Conservation (phyloP, 768 basidiomycete genomes). For the Exsudoporus frostii region DNA sequence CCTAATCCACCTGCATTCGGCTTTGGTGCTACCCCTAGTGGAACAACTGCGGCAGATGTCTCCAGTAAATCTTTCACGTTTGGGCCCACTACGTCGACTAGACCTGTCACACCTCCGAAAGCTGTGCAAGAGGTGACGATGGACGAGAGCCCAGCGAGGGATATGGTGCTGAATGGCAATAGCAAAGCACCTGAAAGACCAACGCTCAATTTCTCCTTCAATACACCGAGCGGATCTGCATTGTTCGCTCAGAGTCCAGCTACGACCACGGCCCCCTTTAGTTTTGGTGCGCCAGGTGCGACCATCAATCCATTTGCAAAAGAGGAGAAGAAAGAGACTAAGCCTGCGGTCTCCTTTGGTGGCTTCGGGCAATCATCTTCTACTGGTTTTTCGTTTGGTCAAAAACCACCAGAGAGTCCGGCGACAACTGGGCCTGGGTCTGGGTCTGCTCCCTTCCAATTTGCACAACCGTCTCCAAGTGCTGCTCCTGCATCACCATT, state of each 20-base stretch:
- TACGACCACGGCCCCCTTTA: conserved; percentile 32
- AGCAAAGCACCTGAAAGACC: conserved; percentile 39
- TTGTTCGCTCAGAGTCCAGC: conserved; percentile 35
- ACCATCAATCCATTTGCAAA: conserved; percentile 48
- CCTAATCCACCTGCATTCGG: conserved; percentile 38
- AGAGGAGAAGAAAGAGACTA: conserved; percentile 46
- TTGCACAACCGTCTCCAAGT: conserved; percentile 39
- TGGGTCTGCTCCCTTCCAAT: conserved; percentile 45
- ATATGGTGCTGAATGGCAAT: conserved; percentile 44
- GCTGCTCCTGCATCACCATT: conserved; percentile 41
- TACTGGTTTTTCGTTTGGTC: conserved; percentile 47
- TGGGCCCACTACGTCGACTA: conserved; percentile 38
- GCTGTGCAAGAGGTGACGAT: conserved; percentile 67
- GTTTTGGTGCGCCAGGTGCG: conserved; percentile 29
- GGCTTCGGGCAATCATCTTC: conserved; percentile 46
- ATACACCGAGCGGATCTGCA: conserved; percentile 33
- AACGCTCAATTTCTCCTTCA: conserved; percentile 49
- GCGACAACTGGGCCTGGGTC: conserved; percentile 34
- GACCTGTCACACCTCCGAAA: conserved; percentile 66
- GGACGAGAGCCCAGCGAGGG: conserved; percentile 79
- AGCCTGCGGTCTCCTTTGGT: conserved; percentile 40
- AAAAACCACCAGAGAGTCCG: conserved; percentile 38
- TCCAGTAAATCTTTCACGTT: conserved; percentile 56
- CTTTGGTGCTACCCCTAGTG: conserved; percentile 43
- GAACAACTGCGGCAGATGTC: conserved; percentile 38